These are phyloP conservation scores for Camptophora hylomeconis DNA, from an alignment of 2,329 filamentous ascomycete species.

Conservation along the genomic window DNA sequence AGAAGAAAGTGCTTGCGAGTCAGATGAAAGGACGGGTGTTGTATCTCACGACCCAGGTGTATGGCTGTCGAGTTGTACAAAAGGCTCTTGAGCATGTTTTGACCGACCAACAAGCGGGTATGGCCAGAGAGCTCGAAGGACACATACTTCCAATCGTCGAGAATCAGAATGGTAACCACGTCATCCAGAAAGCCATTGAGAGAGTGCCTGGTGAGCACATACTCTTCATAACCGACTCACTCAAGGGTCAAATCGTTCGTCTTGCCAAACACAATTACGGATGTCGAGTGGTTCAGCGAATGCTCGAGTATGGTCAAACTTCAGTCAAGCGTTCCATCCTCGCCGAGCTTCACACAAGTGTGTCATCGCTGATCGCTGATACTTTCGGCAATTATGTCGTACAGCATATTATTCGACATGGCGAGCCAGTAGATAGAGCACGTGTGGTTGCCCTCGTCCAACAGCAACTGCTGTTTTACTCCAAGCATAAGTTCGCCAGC, in stretches of 20 bases:
- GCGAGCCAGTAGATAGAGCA: slow-evolving; percentile 56
- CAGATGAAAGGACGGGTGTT: slow-evolving; percentile 80
- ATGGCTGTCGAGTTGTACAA: slow-evolving; percentile 90
- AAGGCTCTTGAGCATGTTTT: slow-evolving; percentile 88
- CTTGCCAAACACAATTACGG: slow-evolving; percentile 73
- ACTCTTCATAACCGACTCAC: slow-evolving; percentile 70
- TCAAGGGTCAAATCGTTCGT: slow-evolving; percentile 59
- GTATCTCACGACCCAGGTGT: slow-evolving; percentile 72
- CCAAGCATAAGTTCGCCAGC: slow-evolving; percentile 92
- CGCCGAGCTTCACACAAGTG: slow-evolving; percentile 62
- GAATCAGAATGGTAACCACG: slow-evolving; percentile 89
- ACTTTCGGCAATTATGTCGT: slow-evolving; percentile 94
- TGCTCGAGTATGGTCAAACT: slow-evolving; percentile 70
- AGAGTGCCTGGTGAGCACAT: slow-evolving; percentile 65
- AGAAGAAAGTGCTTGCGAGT: slow-evolving; percentile 75
- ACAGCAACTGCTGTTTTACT: slow-evolving; percentile 57
- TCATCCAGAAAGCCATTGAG: slow-evolving; percentile 87
- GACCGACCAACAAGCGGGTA: slow-evolving; percentile 74
- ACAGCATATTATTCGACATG: slow-evolving; percentile 77
- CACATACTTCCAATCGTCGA: slow-evolving; percentile 66
- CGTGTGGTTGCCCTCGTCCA: slow-evolving; percentile 64
- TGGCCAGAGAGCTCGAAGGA: slow-evolving; percentile 79
- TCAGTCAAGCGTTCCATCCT: slow-evolving; percentile 60
- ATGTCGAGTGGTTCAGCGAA: slow-evolving; percentile 84
- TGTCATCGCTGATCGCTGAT: slow-evolving; percentile 62